Evolutionary conservation across 768 basidiomycete species (phyloP).

Genomic region (Boletus sp.): DNA sequence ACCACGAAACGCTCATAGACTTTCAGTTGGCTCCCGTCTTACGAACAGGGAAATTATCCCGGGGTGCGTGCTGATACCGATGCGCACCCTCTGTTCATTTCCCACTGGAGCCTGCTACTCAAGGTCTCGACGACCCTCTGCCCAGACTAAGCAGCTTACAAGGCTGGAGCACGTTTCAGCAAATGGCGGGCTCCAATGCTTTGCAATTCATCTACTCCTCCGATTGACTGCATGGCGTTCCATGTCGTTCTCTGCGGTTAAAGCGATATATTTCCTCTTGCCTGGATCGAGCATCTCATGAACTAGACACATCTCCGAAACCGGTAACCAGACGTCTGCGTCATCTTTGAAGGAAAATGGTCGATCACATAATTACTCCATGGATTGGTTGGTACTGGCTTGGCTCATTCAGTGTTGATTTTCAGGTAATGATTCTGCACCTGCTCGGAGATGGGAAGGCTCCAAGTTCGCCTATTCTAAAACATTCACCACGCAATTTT

Average conservation of each 20-base stretch:
- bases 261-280: not conserved
- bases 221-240: too few species aligned
- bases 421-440: not conserved
- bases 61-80: slow-evolving; percentile 52
- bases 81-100: slow-evolving; percentile 42
- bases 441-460: not conserved
- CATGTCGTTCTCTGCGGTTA: too few species aligned
- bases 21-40: slow-evolving; percentile 48
- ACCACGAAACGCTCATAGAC: slow-evolving; percentile 45
- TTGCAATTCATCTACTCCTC: slow-evolving; percentile 39
- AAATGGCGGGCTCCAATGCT: slow-evolving; percentile 51
- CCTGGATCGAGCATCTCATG: not conserved
- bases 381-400: not conserved
- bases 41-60: slow-evolving; percentile 42
- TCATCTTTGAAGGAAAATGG: not conserved
- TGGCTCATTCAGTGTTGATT: not conserved
- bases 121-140: slow-evolving; percentile 48
- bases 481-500: not conserved
- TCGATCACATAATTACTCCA: not conserved
- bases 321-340: not conserved
- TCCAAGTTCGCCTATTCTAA: not conserved
- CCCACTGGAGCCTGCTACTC: slow-evolving; percentile 45
- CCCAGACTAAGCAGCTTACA: slow-evolving; percentile 40
- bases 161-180: slow-evolving; percentile 47
- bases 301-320: not conserved